Evolutionary conservation across 371 early-diverging fungal genomes (phyloP), one percentile per base, ranked within the genome.

Genomic region (Dinochytrium kinnereticum): DNA sequence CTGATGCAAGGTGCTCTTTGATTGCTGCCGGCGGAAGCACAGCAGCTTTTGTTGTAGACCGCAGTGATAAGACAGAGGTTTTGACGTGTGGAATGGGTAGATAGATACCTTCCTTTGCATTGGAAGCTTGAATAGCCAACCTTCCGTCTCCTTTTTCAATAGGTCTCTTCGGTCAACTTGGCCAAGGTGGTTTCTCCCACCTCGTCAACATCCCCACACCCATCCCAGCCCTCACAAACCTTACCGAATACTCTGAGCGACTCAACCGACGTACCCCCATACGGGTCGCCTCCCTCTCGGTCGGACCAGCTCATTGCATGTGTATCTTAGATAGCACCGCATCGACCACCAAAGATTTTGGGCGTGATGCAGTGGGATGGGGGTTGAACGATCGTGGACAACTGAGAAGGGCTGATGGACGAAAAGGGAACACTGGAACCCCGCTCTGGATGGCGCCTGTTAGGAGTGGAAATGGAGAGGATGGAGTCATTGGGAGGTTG

Each of bases 21-120:
- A 75, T 85, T 59, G 83, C 81, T 0, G 83, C 83, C 13, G 79
- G 76, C 57, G 83, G 82, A 3, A 71, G 80, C 59, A 82, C 82
- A 5, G 69, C 76, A 21, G 37, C 77, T n/a, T 74, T 80, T 44
- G 76, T 77, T 2, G 33, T 79, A n/a, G 81, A 79, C 19, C 15
- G 50, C 3, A 51, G 51, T 1, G 59, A 64, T 10, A n/a, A 69
- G 39, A 76, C 77, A 34, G 72, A 78, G 17, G 80, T 84, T 5
- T 71, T 71, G 39, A 59, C 75, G 28, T 65, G 73, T 51, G 85
- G 85, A 17, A 78, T 71, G 65, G 81, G 81, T 55, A 38, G 59
- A 55, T 51, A 5, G 38, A 64, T 55, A 3, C 30, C n/a, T n/a
- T n/a, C n/a, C n/a, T n/a, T n/a, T n/a, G n/a, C n/a, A n/a, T n/a